Evolutionary conservation across 106 monocot genomes (phyloP).

Genomic region (Apostasia ramifera): DNA sequence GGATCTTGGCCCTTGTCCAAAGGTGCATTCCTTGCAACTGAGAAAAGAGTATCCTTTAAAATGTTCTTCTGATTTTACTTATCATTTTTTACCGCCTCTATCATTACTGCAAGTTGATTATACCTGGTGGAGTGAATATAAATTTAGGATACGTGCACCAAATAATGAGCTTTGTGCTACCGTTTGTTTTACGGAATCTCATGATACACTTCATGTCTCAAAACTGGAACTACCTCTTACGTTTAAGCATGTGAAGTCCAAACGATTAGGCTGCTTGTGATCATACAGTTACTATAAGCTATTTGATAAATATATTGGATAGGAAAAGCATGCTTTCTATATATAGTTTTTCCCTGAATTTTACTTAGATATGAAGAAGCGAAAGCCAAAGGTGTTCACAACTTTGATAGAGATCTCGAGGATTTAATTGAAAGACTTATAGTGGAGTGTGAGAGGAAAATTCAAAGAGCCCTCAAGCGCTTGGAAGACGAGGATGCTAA

Average conservation of each 20-base stretch:
- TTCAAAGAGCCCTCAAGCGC: conserved; percentile 88
- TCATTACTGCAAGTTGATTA: neutral
- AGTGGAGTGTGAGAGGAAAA: conserved; percentile 90
- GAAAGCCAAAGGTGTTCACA: conserved; percentile 52
- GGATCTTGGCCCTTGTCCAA: conserved; percentile 80
- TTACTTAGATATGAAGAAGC: conserved; percentile 80
- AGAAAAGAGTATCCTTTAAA: conserved; percentile 83
- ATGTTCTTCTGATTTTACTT: neutral
- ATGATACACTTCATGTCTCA: too few relatives aligned
- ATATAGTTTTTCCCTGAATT: conserved; percentile 13
- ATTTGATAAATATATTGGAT: too few relatives aligned
- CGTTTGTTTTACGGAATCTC: too few relatives aligned
- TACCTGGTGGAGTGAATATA: too few relatives aligned
- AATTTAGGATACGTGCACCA: too few relatives aligned
- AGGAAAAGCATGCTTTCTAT: neutral
- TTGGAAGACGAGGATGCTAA: conserved; percentile 88
- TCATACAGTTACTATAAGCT: too few relatives aligned
- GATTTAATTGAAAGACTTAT: conserved; percentile 87
- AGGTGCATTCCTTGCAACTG: conserved; percentile 77
- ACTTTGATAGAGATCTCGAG: conserved; percentile 84
- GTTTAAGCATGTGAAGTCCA: too few relatives aligned
- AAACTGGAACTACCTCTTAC: too few relatives aligned
- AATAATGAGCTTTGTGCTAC: too few relatives aligned
- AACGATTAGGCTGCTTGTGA: too few relatives aligned
- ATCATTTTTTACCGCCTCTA: neutral